Conservation (phyloP, 129 eudicot genomes). For the Apium graveolens region DNA sequence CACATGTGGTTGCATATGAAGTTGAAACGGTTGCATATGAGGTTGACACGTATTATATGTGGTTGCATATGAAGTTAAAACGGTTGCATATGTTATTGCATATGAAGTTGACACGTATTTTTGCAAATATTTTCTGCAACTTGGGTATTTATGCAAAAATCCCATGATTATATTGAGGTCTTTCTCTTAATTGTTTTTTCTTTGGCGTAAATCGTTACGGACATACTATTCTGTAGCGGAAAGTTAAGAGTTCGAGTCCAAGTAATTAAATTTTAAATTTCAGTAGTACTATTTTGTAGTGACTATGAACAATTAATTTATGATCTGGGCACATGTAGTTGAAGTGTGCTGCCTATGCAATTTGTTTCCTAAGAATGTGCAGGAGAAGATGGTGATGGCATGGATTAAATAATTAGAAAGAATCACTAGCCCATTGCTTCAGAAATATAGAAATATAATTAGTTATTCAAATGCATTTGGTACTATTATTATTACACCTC, state of each 20-base stretch:
- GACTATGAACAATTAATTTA: neutral
- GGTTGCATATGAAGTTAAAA: no score
- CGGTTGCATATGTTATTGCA: no score
- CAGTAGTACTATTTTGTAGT: neutral
- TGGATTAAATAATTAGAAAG: neutral
- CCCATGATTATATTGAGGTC: no score
- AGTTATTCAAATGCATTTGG: neutral
- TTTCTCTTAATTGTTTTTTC: no score
- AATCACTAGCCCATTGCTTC: constrained; percentile 2
- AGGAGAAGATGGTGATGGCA: neutral
- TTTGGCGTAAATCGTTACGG: no score
- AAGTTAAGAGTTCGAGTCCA: neutral
- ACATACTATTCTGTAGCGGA: no score
- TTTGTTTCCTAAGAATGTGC: constrained; percentile 6
- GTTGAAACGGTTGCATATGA: no score
- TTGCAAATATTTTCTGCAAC: no score
- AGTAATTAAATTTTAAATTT: neutral
- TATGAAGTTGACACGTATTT: no score
- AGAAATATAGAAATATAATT: neutral
- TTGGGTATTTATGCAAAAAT: no score
- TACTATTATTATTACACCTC: neutral
- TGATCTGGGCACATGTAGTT: neutral
- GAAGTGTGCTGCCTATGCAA: neutral
- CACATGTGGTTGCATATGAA: no score
- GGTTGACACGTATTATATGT: no score